Evolutionary conservation across 495 filamentous ascomycete genomes (phyloP).

Genomic region (Penicillium daleae): DNA sequence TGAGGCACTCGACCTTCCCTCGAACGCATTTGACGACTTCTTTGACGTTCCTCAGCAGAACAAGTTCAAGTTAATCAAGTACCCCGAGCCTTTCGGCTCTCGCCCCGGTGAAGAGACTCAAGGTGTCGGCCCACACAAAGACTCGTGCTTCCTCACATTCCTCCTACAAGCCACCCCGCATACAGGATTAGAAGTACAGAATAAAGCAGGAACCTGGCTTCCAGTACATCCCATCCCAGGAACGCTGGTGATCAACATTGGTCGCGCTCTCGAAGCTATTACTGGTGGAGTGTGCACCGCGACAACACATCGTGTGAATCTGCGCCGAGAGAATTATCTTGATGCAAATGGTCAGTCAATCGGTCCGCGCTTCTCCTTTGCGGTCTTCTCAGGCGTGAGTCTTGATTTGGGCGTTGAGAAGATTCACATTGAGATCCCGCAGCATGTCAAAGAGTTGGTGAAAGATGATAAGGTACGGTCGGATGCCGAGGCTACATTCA

Average conservation of each 20-base stretch:
- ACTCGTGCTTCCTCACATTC: slow-evolving; percentile 85
- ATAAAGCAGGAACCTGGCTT: slow-evolving; percentile 81
- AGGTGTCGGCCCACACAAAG: slow-evolving; percentile 93
- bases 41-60: slow-evolving; percentile 83
- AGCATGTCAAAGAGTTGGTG: slow-evolving; percentile 56
- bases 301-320: slow-evolving; percentile 80
- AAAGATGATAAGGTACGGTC: slow-evolving; percentile 45
- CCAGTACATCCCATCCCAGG: slow-evolving; percentile 53
- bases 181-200: slow-evolving; percentile 85
- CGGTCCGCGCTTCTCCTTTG: slow-evolving; percentile 81
- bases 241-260: slow-evolving; percentile 85
- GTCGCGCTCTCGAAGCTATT: slow-evolving; percentile 88
- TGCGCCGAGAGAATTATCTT: slow-evolving; percentile 38
- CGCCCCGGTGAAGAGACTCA: slow-evolving; percentile 24
- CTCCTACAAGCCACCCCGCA: slow-evolving; percentile 85
- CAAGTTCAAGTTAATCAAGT: slow-evolving; percentile 91
- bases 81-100: slow-evolving; percentile 61
- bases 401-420: slow-evolving; percentile 79
- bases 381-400: slow-evolving; percentile 89
- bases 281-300: slow-evolving; percentile 85
- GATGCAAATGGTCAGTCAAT: slow-evolving; percentile 27
- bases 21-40: slow-evolving; percentile 70
- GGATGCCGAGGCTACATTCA: slow-evolving; percentile 50
- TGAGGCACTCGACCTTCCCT: slow-evolving; percentile 77
- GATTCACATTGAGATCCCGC: slow-evolving; percentile 70